phyloP scores from a whole-genome alignment of 257 asterid species.

The Scutellaria minor region DNA sequence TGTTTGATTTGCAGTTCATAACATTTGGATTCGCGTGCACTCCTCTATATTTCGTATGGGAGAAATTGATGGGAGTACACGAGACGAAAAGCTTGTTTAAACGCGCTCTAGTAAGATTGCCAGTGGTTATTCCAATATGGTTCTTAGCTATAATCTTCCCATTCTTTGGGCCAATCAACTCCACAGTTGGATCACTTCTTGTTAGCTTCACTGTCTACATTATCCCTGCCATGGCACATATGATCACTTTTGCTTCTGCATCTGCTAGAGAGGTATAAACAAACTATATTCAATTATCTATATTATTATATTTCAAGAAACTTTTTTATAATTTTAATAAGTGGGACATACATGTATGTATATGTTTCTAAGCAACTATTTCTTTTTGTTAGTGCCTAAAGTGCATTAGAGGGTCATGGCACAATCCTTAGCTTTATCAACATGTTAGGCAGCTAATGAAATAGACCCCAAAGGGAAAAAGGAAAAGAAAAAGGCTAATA shows the following conservation, averaged over 20 bases:
- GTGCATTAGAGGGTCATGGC: conserved; percentile 26
- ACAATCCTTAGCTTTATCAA: conserved; percentile 28
- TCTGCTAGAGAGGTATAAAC: conserved; percentile 73
- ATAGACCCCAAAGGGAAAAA: conserved; percentile 29
- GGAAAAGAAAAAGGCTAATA: conserved; percentile 8
- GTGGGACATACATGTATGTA: background rate
- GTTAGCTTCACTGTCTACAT: conserved; percentile 94
- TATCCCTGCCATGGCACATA: conserved; percentile 85
- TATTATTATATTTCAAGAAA: background rate
- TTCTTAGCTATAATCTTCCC: conserved; percentile 81
- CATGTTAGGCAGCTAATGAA: conserved; percentile 47
- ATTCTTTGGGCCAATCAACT: conserved; percentile 83
- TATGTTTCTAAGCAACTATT: background rate
- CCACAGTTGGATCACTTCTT: conserved; percentile 85
- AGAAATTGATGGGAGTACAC: conserved; percentile 75
- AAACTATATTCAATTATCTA: no score
- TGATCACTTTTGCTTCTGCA: conserved; percentile 84
- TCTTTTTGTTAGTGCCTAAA: conserved; percentile 26
- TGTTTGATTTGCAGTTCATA: conserved; percentile 56
- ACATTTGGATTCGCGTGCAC: conserved; percentile 93
- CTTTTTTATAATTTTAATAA: background rate
- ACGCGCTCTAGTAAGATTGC: conserved; percentile 72
- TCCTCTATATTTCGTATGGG: conserved; percentile 86
- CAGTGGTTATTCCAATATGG: conserved; percentile 86
- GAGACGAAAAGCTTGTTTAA: conserved; percentile 73